These are phyloP conservation scores for Podospora fimiseda DNA, from an alignment of 495 filamentous ascomycete species.

Conservation along the genomic window DNA sequence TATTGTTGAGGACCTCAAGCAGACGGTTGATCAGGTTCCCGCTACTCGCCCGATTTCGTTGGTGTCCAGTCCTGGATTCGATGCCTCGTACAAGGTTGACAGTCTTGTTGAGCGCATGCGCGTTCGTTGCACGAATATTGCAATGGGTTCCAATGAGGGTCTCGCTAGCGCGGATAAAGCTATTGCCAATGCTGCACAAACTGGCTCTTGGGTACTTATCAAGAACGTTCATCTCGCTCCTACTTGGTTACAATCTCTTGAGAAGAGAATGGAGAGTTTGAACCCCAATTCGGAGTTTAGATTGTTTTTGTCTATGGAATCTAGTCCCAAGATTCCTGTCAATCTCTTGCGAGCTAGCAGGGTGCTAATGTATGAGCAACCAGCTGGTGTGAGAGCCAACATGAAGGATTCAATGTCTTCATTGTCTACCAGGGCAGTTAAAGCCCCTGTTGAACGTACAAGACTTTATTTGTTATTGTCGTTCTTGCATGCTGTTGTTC, in stretches of 20 bases:
- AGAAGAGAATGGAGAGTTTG: conserved; percentile 91
- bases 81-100: conserved; percentile 98
- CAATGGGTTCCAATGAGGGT: conserved; percentile 97
- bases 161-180: conserved; percentile 89
- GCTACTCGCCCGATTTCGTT: conserved; percentile 83
- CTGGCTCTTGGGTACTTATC: conserved; percentile 91
- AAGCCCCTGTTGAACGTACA: conserved; percentile 84
- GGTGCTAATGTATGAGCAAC: conserved; percentile 97
- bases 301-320: conserved; percentile 96
- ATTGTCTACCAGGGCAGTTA: conserved; percentile 66
- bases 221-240: conserved; percentile 99
- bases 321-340: conserved; percentile 92
- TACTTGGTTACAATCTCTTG: conserved; percentile 90
- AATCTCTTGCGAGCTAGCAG: conserved; percentile 89
- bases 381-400: conserved; percentile 90
- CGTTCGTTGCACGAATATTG: conserved; percentile 86
- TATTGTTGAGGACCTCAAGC: conserved; percentile 72
- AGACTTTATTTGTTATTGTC: conserved; percentile 86
- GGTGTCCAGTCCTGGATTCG: conserved; percentile 91
- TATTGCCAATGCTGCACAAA: conserved; percentile 84
- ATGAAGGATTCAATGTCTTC: conserved; percentile 96
- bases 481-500: conserved; percentile 93
- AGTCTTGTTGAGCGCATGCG: conserved; percentile 78
- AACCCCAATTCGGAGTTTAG: conserved; percentile 93
- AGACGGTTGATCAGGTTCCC: conserved; percentile 76